phyloP scores from a whole-genome alignment of 176 grass and related monocot species.

The Bothriochloa decipiens region DNA sequence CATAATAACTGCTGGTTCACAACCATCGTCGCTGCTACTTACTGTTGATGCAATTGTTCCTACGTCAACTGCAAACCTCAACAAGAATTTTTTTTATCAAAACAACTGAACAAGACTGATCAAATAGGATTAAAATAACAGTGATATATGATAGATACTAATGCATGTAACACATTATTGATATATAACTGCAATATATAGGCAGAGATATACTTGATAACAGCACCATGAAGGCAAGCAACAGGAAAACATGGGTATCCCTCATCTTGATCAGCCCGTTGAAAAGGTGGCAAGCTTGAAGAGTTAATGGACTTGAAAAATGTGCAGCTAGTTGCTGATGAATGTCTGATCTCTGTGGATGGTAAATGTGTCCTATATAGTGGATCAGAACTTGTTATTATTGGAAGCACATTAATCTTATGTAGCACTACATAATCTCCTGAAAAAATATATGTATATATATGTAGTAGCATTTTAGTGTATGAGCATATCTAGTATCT shows the following conservation, averaged over 20 bases:
- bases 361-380: conserved; percentile 5
- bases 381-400: not conserved
- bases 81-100: not conserved
- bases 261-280: not conserved
- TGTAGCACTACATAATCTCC: not conserved
- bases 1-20: not conserved
- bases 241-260: not conserved
- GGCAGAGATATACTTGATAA: not conserved
- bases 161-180: not conserved
- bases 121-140: not conserved
- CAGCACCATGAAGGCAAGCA: conserved; percentile 1
- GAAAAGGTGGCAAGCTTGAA: not conserved
- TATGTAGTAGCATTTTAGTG: not conserved
- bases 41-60: not conserved
- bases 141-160: not conserved
- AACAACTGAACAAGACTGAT: not conserved
- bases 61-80: not conserved
- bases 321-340: not conserved
- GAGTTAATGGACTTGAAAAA: not conserved
- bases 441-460: not conserved
- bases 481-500: not conserved
- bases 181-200: not conserved
- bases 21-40: not conserved
- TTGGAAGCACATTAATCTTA: conserved; percentile 6
- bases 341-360: not conserved